Conservation (phyloP, 768 basidiomycete species). For the Mycena alexandri region DNA sequence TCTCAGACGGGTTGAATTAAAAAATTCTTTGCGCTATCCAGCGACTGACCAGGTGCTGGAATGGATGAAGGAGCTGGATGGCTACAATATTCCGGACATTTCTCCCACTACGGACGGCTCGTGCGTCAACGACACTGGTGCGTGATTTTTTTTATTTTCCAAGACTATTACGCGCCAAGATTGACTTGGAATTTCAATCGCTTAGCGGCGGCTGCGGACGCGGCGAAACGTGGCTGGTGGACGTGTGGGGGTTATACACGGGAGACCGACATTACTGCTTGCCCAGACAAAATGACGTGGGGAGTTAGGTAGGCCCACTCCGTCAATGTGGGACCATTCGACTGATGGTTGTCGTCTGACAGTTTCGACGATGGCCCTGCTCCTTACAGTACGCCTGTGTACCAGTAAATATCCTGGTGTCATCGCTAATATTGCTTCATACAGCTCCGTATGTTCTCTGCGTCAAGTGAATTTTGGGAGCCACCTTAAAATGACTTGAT, state of each 20-base stretch:
- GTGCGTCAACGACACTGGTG: slow-evolving; percentile 63
- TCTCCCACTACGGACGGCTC: slow-evolving; percentile 76
- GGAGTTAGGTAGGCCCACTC: slow-evolving; percentile 58
- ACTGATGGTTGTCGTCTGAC: background rate
- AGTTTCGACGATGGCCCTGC: slow-evolving; percentile 92
- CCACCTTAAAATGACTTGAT: background rate
- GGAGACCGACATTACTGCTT: slow-evolving; percentile 71
- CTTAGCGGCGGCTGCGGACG: slow-evolving; percentile 61
- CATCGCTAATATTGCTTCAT: slow-evolving; percentile 14
- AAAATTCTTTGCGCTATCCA: slow-evolving; percentile 6
- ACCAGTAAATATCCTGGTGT: background rate
- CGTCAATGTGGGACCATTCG: slow-evolving; percentile 46
- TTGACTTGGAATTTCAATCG: slow-evolving; percentile 42
- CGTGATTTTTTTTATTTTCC: background rate
- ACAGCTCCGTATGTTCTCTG: slow-evolving; percentile 42
- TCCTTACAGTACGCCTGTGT: slow-evolving; percentile 74
- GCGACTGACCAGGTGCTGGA: slow-evolving; percentile 70
- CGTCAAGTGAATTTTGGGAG: background rate
- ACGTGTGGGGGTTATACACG: slow-evolving; percentile 84
- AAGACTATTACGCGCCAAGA: slow-evolving; percentile 1
- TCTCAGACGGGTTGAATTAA: background rate
- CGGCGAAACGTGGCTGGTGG: slow-evolving; percentile 87
- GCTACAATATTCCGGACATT: slow-evolving; percentile 75
- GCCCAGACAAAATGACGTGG: slow-evolving; percentile 80
- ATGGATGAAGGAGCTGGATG: slow-evolving; percentile 85